Percentiles rank a stretch among this genome's conserved stretches.
Conservation (phyloP, 345 rosid genomes). For the Eucalyptus regnans region DNA sequence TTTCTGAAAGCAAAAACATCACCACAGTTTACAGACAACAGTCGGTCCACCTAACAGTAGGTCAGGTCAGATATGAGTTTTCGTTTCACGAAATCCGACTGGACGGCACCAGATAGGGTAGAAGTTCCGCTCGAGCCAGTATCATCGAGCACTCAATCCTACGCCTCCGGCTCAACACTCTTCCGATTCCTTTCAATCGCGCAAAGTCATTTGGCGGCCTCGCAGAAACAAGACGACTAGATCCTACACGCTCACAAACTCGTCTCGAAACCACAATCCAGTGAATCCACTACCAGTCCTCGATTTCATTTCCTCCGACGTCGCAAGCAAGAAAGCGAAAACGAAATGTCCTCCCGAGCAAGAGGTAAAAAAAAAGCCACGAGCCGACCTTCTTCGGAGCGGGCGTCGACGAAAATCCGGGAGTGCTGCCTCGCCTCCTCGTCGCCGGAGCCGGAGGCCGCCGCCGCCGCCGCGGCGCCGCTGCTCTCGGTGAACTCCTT, state of each 20-base stretch:
- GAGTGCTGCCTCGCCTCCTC: conserved; percentile 22
- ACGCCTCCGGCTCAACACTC: neutral
- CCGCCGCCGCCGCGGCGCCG: conserved; percentile 8
- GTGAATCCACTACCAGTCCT: neutral
- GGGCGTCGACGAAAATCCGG: conserved; percentile 64
- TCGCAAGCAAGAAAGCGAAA: neutral
- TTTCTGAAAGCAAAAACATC: neutral
- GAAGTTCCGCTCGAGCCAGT: neutral
- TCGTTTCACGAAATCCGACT: neutral
- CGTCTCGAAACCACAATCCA: neutral
- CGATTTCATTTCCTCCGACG: neutral
- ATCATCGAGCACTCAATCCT: neutral
- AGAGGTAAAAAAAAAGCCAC: neutral
- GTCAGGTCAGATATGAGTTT: neutral
- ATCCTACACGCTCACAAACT: neutral
- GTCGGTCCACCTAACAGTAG: neutral
- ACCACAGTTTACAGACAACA: neutral
- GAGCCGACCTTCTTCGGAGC: conserved; percentile 53
- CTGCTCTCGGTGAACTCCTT: conserved; percentile 20
- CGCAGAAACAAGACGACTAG: neutral
- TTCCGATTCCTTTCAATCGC: neutral
- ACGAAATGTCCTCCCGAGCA: neutral
- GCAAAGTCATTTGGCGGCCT: neutral
- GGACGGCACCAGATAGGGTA: neutral
- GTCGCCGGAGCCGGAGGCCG: conserved; percentile 1